Conservation (phyloP, 257 asterid species). For the Vinca minor region DNA sequence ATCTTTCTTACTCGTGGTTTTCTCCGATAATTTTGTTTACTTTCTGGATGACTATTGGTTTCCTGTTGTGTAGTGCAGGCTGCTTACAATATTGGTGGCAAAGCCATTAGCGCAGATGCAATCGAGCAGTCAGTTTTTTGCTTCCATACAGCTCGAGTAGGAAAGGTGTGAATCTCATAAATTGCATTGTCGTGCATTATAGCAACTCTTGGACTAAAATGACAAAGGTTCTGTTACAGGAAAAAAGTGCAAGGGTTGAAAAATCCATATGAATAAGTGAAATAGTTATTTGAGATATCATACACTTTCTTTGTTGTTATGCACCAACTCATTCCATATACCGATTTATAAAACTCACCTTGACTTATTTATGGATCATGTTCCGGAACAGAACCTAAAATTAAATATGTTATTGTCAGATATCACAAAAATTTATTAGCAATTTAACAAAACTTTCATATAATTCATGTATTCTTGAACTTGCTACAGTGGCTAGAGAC, state of each 20-base stretch:
- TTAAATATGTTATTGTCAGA: background rate
- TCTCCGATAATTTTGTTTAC: background rate
- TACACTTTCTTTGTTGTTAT: too few species aligned
- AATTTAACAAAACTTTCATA: background rate
- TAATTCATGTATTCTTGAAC: background rate
- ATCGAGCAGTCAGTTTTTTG: conserved; percentile 54
- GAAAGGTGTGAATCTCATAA: conserved; percentile 31
- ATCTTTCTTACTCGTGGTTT: background rate
- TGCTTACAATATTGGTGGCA: conserved; percentile 54
- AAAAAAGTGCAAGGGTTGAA: background rate
- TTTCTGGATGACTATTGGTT: conserved; percentile 16
- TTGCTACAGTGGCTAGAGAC: conserved; percentile 49
- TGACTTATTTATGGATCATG: background rate
- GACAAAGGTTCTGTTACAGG: background rate
- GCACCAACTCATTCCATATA: background rate
- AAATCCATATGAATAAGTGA: background rate
- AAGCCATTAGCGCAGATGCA: conserved; percentile 38
- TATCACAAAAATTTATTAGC: background rate
- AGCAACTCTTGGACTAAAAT: background rate
- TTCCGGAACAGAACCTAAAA: background rate
- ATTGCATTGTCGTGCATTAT: background rate
- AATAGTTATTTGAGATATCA: background rate
- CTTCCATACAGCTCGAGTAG: conserved; percentile 44
- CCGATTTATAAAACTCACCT: background rate
- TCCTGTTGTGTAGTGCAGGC: conserved; percentile 39